These are phyloP conservation scores for Neoboletus magnificus DNA, from an alignment of 768 basidiomycete genomes.

Conservation along the genomic window DNA sequence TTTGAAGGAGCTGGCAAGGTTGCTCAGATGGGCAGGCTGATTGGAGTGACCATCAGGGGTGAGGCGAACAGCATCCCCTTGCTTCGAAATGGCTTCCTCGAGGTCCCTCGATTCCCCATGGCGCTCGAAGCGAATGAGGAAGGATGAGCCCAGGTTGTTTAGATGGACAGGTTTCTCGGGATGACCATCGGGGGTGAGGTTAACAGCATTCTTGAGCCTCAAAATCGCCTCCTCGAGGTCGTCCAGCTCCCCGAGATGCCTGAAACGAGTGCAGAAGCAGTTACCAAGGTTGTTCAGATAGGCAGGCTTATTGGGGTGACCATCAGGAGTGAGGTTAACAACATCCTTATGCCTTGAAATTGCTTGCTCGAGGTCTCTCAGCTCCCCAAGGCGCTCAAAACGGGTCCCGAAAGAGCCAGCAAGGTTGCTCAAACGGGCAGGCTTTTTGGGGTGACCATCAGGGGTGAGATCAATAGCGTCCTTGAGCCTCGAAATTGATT, in stretches of 20 bases:
- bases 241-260: background rate
- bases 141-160: no score
- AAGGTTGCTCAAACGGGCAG: no score
- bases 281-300: no score
- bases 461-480: no score
- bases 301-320: background rate
- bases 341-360: background rate
- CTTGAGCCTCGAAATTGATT: no score
- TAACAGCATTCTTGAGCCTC: no score
- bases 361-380: background rate
- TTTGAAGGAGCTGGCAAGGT: no score
- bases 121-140: background rate
- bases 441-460: no score
- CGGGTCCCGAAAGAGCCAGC: no score
- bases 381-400: no score
- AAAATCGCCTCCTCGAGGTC: conserved; percentile 2
- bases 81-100: background rate
- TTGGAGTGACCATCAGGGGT: background rate
- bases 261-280: conserved; percentile 1
- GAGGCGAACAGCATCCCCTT: background rate
- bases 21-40: background rate
- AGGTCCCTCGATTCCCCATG: background rate
- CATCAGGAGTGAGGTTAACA: background rate
- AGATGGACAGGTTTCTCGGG: no score
- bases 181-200: no score